Conservation (phyloP, 768 basidiomycete genomes). For the Ephemerocybe angulata region DNA sequence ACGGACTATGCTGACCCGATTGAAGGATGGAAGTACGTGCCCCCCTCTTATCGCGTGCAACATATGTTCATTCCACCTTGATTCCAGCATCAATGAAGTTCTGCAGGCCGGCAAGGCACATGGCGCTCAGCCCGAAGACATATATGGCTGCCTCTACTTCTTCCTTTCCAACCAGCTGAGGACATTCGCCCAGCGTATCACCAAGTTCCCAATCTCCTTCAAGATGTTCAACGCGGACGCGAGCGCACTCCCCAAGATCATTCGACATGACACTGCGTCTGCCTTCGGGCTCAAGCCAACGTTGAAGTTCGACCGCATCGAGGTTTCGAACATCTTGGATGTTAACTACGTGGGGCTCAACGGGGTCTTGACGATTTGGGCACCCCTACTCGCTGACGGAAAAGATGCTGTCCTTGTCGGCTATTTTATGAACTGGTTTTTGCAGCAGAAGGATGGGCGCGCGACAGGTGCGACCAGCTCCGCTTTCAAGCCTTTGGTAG, state of each 20-base stretch:
- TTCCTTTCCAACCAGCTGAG: constrained; percentile 33
- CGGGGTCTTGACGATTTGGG: constrained; percentile 29
- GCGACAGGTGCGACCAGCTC: background rate
- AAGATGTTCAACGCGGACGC: constrained; percentile 28
- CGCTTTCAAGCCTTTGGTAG: background rate
- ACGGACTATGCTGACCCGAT: constrained; percentile 35
- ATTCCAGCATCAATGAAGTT: constrained; percentile 25
- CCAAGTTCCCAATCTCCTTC: constrained; percentile 26
- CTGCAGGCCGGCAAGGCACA: constrained; percentile 27
- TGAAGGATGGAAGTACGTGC: constrained; percentile 34
- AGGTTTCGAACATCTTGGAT: constrained; percentile 45
- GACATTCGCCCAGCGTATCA: constrained; percentile 29
- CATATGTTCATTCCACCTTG: background rate
- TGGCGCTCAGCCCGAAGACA: constrained; percentile 34
- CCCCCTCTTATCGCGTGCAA: background rate
- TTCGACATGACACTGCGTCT: constrained; percentile 10
- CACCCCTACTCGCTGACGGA: constrained; percentile 27
- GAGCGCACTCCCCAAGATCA: constrained; percentile 17
- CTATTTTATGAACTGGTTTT: constrained; percentile 43
- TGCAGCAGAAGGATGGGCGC: constrained; percentile 14
- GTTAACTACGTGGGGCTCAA: constrained; percentile 33
- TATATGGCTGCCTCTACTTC: constrained; percentile 45
- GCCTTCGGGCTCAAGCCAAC: constrained; percentile 14
- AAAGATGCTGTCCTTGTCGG: constrained; percentile 28
- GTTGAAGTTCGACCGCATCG: constrained; percentile 37